Evolutionary conservation across 768 basidiomycete species (phyloP), one percentile per base, ranked within the genome.

Genomic region (Hydnum rufescens): DNA sequence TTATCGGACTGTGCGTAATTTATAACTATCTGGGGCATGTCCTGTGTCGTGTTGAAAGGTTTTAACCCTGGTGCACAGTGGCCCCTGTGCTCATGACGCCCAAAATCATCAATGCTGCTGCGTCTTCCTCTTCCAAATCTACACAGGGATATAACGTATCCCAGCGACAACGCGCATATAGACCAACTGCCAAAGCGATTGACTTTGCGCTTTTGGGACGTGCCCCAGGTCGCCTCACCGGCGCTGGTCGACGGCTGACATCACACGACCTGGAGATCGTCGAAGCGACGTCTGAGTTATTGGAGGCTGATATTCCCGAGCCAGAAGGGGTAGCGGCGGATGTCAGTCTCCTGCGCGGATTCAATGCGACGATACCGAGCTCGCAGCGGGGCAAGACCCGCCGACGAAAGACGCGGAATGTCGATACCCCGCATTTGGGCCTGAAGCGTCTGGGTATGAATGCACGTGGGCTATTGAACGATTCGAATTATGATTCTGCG

Each of bases 301-400:
- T 89, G 32, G 67, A 70, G 16, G 71, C 70, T 3, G 77, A 82
- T 30, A 74, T 89, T 1, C 85, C 85, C 2, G 83, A 86, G 58
- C 74, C 75, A 16, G 75, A 76, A 13, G 46, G 48, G n/a, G 42
- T 51, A 26, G 80, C 80, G 3, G 71, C 74, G 16, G 74, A 77
- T 59, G 78, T 90, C 49, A 86, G 84, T 59, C 70, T 97, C 31
- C 67, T 95, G 39, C 77, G 82, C 43, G 93, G 93, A 0, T 97
- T 96, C 65, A 82, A 86, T 60, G 93, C 93, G 18, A 96, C 93
- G 2, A 83, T 95, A 42, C 93, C 93, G 8, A 84, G 82, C 61
- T 76, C 90, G 34, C 82, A 88, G 58, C 74, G 78, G 61, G 73
- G 85, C 51, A 79, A 82, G 56, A 70, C 76, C 13, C 70, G 89